phyloP scores from a whole-genome alignment of 768 basidiomycete genomes.

The Mycena latifolia region DNA sequence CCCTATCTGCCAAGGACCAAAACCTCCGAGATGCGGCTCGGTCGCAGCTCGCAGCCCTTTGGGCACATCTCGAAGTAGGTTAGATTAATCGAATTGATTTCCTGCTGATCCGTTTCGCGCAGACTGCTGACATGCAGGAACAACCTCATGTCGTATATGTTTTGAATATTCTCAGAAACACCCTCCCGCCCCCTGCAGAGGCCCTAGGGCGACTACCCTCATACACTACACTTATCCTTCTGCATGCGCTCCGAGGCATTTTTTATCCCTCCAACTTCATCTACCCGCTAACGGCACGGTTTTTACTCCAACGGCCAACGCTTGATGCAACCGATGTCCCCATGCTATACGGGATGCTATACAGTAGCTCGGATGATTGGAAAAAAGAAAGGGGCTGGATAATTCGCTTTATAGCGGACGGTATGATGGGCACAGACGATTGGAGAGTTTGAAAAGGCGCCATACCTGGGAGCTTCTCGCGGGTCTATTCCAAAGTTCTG shows the following conservation, averaged over 20 bases:
- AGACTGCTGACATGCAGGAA: slow-evolving; percentile 83
- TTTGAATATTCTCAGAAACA: slow-evolving; percentile 73
- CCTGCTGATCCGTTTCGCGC: slow-evolving; percentile 16
- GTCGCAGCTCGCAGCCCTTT: slow-evolving; percentile 71
- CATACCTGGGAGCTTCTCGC: slow-evolving; percentile 93
- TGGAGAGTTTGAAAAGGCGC: slow-evolving; percentile 85
- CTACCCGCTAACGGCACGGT: slow-evolving; percentile 88
- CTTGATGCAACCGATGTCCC: slow-evolving; percentile 89
- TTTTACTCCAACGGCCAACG: slow-evolving; percentile 90
- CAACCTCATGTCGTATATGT: slow-evolving; percentile 79
- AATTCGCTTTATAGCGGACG: slow-evolving; percentile 83
- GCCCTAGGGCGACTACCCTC: slow-evolving; percentile 74
- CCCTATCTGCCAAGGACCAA: slow-evolving; percentile 75
- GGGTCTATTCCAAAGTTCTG: slow-evolving; percentile 80
- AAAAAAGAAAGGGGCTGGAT: slow-evolving; percentile 94
- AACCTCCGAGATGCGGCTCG: slow-evolving; percentile 71
- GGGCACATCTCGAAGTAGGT: slow-evolving; percentile 73
- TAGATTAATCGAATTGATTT: slow-evolving; percentile 15
- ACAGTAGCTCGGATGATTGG: slow-evolving; percentile 84
- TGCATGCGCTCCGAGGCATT: slow-evolving; percentile 84
- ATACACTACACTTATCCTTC: slow-evolving; percentile 83
- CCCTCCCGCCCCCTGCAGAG: slow-evolving; percentile 57
- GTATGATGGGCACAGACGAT: slow-evolving; percentile 79
- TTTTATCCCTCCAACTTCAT: slow-evolving; percentile 92
- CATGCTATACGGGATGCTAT: slow-evolving; percentile 90